These are phyloP conservation scores for Lumnitzera littorea DNA, from an alignment of 345 rosid species.

Conservation along the genomic window DNA sequence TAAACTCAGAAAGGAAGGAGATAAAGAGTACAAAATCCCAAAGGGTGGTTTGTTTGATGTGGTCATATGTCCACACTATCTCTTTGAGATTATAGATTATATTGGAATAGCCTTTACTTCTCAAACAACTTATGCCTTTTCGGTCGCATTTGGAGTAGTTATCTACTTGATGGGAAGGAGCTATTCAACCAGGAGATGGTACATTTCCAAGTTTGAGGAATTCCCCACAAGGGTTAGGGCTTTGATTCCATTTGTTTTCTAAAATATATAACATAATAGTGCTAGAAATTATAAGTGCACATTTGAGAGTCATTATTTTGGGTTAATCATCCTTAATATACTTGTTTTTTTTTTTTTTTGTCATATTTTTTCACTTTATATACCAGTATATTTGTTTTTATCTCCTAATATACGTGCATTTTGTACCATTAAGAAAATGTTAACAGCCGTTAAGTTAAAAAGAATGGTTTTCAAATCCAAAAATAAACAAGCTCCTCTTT, in stretches of 20 bases:
- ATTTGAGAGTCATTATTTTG: no score
- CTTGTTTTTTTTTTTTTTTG: no score
- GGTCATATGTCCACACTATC: slow-evolving; percentile 70
- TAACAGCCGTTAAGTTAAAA: no score
- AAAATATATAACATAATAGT: neutral
- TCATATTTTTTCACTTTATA: no score
- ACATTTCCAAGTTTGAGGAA: slow-evolving; percentile 57
- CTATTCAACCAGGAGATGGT: slow-evolving; percentile 61
- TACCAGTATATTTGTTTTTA: no score
- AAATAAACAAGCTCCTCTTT: no score
- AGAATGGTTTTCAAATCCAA: no score
- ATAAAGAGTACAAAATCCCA: slow-evolving; percentile 57
- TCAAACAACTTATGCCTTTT: slow-evolving; percentile 41
- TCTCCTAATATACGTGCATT: no score
- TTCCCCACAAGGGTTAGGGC: slow-evolving; percentile 48
- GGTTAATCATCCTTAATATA: no score
- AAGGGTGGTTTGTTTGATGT: slow-evolving; percentile 50
- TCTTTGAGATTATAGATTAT: slow-evolving; percentile 58
- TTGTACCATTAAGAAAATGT: no score
- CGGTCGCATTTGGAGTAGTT: slow-evolving; percentile 26
- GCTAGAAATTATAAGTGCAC: no score
- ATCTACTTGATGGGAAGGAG: slow-evolving; percentile 59
- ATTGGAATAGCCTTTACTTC: slow-evolving; percentile 46
- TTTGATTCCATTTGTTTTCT: slow-evolving; percentile 50
- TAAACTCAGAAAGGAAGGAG: slow-evolving; percentile 31